Evolutionary conservation across 1,139 yeast species (phyloP).

Genomic region (Suhomyces maxii): DNA sequence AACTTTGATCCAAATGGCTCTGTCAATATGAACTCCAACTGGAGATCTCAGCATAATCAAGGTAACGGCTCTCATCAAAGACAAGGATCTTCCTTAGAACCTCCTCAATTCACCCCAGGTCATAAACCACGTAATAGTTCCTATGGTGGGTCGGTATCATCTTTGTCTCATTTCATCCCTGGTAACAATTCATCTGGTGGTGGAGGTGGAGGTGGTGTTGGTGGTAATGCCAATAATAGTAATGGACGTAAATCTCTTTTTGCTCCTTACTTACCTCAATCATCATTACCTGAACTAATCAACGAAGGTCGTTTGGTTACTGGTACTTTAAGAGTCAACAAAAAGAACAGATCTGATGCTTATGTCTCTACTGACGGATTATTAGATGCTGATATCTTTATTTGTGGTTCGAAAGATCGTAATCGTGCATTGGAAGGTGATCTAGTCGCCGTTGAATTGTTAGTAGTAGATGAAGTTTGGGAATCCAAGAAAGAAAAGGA

Average conservation of each 20-base stretch:
- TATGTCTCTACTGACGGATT: constrained; percentile 95
- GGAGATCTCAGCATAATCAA: constrained; percentile 49
- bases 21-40: constrained; percentile 55
- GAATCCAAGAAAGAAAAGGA: constrained; percentile 94
- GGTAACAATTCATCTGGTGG: constrained; percentile 16
- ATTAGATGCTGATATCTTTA: constrained; percentile 92
- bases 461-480: constrained; percentile 98
- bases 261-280: constrained; percentile 95
- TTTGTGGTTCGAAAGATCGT: constrained; percentile 98
- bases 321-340: constrained; percentile 89
- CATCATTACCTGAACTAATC: constrained; percentile 83
- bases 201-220: constrained; percentile 15
- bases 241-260: constrained; percentile 79
- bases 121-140: constrained; percentile 72
- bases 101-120: constrained; percentile 70
- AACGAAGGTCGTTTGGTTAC: constrained; percentile 90
- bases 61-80: constrained; percentile 14
- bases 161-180: constrained; percentile 44
- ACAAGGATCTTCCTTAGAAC: constrained; percentile 40
- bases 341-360: constrained; percentile 95
- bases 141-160: constrained; percentile 64
- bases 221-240: constrained; percentile 28
- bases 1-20: constrained; percentile 50
- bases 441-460: constrained; percentile 88
- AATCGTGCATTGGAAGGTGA: constrained; percentile 97